phyloP scores from a whole-genome alignment of 2,329 filamentous ascomycete species.

The Colletotrichum sp. region DNA sequence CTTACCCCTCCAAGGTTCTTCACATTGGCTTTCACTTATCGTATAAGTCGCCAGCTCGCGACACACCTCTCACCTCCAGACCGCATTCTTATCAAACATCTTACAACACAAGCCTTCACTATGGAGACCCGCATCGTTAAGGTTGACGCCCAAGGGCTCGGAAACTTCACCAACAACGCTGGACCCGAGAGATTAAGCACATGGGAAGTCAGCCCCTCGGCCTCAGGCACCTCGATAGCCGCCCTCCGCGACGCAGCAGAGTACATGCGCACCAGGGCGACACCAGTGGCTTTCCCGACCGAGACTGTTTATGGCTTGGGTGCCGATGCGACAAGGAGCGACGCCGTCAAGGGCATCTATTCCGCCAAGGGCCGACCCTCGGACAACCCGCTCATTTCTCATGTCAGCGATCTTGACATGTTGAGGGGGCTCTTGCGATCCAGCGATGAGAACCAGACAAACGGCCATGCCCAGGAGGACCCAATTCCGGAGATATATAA shows the following conservation, averaged over 20 bases:
- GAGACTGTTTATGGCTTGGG: constrained; percentile 97
- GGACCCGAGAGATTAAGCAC: constrained; percentile 39
- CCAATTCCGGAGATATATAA: constrained; percentile 76
- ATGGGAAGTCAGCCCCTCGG: constrained; percentile 43
- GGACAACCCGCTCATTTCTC: constrained; percentile 95
- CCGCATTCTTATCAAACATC: not conserved
- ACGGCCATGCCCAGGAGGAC: constrained; percentile 31
- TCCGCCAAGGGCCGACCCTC: constrained; percentile 86
- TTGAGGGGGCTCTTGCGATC: constrained; percentile 64
- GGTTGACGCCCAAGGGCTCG: constrained; percentile 36
- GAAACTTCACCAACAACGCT: constrained; percentile 33
- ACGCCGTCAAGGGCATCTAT: constrained; percentile 90
- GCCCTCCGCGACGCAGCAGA: constrained; percentile 68
- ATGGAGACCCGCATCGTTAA: constrained; percentile 47
- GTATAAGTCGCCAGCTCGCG: constrained; percentile 18
- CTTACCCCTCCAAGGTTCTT: not conserved
- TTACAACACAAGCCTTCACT: not conserved
- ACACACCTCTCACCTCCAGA: not conserved
- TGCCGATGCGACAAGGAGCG: constrained; percentile 89
- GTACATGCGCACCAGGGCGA: constrained; percentile 67
- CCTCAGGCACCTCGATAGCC: constrained; percentile 34
- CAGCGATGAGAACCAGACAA: not conserved
- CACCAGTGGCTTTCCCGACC: constrained; percentile 92
- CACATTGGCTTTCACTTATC: constrained; percentile 4
- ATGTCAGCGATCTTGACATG: constrained; percentile 83